Conservation (phyloP, 2,329 filamentous ascomycete genomes). For the Mycosphaerelloides madeirae region DNA sequence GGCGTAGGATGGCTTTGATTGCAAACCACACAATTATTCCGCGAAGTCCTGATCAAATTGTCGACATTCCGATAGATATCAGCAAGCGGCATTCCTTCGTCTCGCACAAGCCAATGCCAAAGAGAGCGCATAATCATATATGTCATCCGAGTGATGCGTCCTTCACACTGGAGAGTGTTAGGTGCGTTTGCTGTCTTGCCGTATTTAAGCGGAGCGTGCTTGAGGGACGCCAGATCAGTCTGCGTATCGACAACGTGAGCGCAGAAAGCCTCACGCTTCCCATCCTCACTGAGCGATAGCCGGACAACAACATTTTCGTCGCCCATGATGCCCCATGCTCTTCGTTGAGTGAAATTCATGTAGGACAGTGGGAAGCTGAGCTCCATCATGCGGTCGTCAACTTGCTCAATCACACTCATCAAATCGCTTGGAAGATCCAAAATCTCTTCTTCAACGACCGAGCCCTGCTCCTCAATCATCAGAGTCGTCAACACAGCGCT, state of each 20-base stretch:
- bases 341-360: neutral
- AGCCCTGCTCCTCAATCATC: slow-evolving; percentile 1
- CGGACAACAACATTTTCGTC: slow-evolving; percentile 3
- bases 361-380: neutral
- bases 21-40: slow-evolving; percentile 2
- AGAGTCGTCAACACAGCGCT: neutral
- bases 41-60: neutral
- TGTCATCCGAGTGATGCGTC: neutral
- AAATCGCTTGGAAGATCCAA: slow-evolving; percentile 1
- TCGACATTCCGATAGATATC: slow-evolving; percentile 3
- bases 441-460: slow-evolving; percentile 1
- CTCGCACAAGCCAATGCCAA: neutral
- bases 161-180: neutral
- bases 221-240: neutral
- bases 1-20: neutral
- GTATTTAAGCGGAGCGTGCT: slow-evolving; percentile 3
- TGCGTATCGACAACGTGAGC: slow-evolving; percentile 2
- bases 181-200: neutral
- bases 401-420: slow-evolving; percentile 1
- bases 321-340: neutral
- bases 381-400: slow-evolving; percentile 1
- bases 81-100: neutral
- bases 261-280: slow-evolving; percentile 3
- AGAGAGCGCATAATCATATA: slow-evolving; percentile 1
- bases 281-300: neutral